Conservation (phyloP, 768 basidiomycete species). For the Suillus occidentalis region DNA sequence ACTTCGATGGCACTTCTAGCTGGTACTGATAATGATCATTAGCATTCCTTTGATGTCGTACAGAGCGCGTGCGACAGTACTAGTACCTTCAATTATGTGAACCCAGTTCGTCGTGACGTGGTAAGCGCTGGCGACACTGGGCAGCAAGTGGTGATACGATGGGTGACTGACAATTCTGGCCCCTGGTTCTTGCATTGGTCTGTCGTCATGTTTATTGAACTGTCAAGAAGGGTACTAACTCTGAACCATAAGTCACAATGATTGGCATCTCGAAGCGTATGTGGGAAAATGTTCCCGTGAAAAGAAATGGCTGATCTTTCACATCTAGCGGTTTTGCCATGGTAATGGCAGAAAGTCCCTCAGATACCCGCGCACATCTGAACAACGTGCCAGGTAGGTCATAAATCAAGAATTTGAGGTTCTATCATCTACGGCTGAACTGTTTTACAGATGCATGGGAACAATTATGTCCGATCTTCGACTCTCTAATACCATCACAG, state of each 20-base stretch:
- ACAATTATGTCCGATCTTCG: slow-evolving; percentile 23
- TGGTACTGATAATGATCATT: neutral
- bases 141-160: slow-evolving; percentile 53
- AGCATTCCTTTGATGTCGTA: slow-evolving; percentile 16
- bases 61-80: slow-evolving; percentile 11
- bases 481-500: slow-evolving; percentile 21
- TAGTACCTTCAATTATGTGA: slow-evolving; percentile 6
- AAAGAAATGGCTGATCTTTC: neutral
- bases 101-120: slow-evolving; percentile 36
- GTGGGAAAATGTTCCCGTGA: neutral
- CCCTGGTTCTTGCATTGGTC: slow-evolving; percentile 42
- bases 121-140: slow-evolving; percentile 30
- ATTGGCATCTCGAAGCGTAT: slow-evolving; percentile 23
- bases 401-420: neutral
- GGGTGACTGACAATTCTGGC: slow-evolving; percentile 63
- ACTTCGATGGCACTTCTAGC: neutral
- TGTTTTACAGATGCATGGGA: slow-evolving; percentile 22
- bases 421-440: neutral
- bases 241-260: slow-evolving; percentile 15
- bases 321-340: slow-evolving; percentile 30
- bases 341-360: slow-evolving; percentile 28
- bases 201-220: neutral
- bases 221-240: neutral
- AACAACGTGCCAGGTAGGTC: neutral
- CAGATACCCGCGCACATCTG: neutral